Conservation (phyloP, 1,284 basidiomycete genomes). For the Pyrrhoderma noxium region DNA sequence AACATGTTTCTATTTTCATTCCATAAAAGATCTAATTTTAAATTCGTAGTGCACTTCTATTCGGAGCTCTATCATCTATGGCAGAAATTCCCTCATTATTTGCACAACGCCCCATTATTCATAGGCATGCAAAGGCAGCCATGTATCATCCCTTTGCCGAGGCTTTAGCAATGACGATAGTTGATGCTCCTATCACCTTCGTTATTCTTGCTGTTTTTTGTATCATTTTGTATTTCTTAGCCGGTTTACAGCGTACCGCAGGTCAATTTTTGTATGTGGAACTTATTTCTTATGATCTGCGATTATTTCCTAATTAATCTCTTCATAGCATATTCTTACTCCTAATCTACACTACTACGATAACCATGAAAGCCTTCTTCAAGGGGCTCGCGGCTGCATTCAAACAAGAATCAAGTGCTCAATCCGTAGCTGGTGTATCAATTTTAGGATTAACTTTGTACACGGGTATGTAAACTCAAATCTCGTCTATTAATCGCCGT, state of each 20-base stretch:
- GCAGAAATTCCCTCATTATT: slow-evolving; percentile 72
- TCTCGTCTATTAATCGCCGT: too few relatives aligned
- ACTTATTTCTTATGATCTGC: not conserved
- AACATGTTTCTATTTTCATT: not conserved
- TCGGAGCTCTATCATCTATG: slow-evolving; percentile 48
- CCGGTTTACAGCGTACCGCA: slow-evolving; percentile 45
- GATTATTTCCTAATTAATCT: not conserved
- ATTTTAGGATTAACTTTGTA: slow-evolving; percentile 43
- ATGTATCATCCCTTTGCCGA: slow-evolving; percentile 64
- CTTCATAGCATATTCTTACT: slow-evolving; percentile 37
- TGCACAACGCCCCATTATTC: slow-evolving; percentile 65
- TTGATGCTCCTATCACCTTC: slow-evolving; percentile 62
- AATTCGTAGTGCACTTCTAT: slow-evolving; percentile 39
- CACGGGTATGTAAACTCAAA: slow-evolving; percentile 23
- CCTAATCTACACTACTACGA: slow-evolving; percentile 35
- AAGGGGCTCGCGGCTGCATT: slow-evolving; percentile 43
- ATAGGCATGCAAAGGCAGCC: slow-evolving; percentile 49
- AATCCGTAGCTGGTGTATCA: slow-evolving; percentile 43
- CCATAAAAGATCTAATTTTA: not conserved
- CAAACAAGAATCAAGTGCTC: slow-evolving; percentile 35
- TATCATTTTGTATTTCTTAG: slow-evolving; percentile 61
- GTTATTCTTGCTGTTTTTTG: slow-evolving; percentile 42
- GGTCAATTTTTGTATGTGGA: slow-evolving; percentile 53
- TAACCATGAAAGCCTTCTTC: slow-evolving; percentile 50
- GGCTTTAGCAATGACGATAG: slow-evolving; percentile 59